Evolutionary conservation across 2,329 filamentous ascomycete genomes (phyloP).

Genomic region (Cryoendolithus antarcticus): DNA sequence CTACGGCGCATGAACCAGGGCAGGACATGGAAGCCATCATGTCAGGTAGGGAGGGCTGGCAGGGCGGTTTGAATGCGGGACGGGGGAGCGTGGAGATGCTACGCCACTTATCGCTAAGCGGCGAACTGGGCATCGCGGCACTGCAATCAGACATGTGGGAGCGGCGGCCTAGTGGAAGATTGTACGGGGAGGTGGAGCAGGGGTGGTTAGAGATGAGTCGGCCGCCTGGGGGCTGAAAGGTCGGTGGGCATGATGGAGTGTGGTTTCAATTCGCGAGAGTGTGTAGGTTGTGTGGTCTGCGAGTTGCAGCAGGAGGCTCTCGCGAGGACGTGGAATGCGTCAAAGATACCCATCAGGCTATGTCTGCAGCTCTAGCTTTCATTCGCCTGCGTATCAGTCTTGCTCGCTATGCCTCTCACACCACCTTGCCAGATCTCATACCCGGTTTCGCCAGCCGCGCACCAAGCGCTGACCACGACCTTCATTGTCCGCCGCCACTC

Average conservation of each 20-base stretch:
- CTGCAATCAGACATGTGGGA: constrained; percentile 7
- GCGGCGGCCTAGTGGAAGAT: constrained; percentile 11
- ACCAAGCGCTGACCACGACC: constrained; percentile 79
- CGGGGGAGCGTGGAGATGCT: constrained; percentile 18
- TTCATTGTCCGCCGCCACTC: constrained; percentile 69
- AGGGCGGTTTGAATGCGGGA: constrained; percentile 3
- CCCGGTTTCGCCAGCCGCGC: constrained; percentile 46
- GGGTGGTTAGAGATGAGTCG: constrained; percentile 1
- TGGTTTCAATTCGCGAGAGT: too few relatives aligned
- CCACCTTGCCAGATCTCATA: constrained; percentile 67
- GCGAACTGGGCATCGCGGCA: constrained; percentile 17
- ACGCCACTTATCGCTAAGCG: constrained; percentile 17
- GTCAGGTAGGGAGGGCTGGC: constrained; percentile 9
- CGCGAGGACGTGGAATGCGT: too few relatives aligned
- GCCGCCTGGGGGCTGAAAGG: too few relatives aligned
- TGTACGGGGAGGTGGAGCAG: constrained; percentile 12
- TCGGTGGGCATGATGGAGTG: too few relatives aligned
- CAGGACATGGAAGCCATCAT: constrained; percentile 4
- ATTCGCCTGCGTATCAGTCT: too few relatives aligned
- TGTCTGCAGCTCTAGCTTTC: too few relatives aligned
- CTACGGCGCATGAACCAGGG: neutral
- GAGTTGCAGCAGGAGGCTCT: too few relatives aligned
- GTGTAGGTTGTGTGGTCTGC: too few relatives aligned
- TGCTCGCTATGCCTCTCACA: constrained; percentile 8
- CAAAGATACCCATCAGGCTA: too few relatives aligned